Base-by-base conservation (phyloP, 2,329 filamentous ascomycete species). In the Cercospora sesami region DNA sequence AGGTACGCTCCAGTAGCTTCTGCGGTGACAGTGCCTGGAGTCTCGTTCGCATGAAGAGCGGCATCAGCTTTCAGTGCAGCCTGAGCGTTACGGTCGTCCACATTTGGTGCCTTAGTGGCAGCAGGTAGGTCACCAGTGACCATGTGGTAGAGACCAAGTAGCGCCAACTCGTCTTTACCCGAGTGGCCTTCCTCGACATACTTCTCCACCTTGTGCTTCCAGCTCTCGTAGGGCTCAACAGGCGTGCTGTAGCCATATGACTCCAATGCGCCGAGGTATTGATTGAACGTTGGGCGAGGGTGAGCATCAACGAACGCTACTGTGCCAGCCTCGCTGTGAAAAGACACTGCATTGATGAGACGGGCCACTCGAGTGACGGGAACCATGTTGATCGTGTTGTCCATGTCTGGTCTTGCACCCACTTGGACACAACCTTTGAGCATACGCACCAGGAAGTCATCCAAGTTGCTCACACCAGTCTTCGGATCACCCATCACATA, bases 401-500 rank as follows among this genome's bases (percentile, higher is more conserved):
- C 80, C 73, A 97, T 96, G 72, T 87, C 85, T 1, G 94, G 94
- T 0, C 92, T 86, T 2, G 85, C 84, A 2, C 82, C 82, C 2
- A 97, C 84, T 79, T 98, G 94, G 61, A 96, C 83, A 75, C 93
- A 96, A 66, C 93, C 94, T 82, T 97, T 97, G 66, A 90, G 82
- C 81, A 97, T 87, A 45, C 94, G 88, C 71, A 97, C 86, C 6
- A 98, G 82, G 83, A 97, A 98, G 80, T 97, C 94, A 76, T 98
- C 94, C 0, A 89, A 94, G 78, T 90, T 92, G 78, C 82, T 91
- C 70, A 87, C 86, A 62, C 94, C 94, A 12, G 86, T 88, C 55
- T 83, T 80, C 1, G 87, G 85, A 77, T 94, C 89, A 26, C 93
- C 94, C 4, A 91, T 85, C 42, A 97, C 89, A 78, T 97, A 97